phyloP scores from a whole-genome alignment of 176 grass and related monocot species.

The Musa acuminata region DNA sequence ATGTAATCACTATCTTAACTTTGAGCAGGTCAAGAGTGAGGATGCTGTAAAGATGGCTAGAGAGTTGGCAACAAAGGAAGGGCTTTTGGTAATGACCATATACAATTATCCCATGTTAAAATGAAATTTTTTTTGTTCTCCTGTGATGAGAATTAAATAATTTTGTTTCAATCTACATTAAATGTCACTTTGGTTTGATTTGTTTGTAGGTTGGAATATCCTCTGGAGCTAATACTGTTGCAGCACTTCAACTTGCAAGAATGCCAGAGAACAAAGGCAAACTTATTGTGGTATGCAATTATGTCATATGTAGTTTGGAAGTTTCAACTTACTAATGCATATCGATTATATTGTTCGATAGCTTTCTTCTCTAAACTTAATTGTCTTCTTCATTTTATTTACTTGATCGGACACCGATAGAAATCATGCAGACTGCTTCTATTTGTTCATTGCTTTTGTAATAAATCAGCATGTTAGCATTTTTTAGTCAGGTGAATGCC shows the following conservation, averaged over 20 bases:
- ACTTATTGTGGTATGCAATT: conserved; percentile 76
- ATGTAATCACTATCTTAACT: neutral
- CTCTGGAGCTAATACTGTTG: conserved; percentile 88
- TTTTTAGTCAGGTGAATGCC: neutral
- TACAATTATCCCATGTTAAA: neutral
- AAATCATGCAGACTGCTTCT: too few species aligned
- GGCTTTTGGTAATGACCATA: conserved; percentile 53
- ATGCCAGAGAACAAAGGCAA: conserved; percentile 90
- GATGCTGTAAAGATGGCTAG: conserved; percentile 79
- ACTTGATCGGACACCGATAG: too few species aligned
- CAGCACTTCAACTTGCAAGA: conserved; percentile 61
- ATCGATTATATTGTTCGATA: neutral
- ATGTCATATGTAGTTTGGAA: neutral
- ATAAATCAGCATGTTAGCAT: too few species aligned
- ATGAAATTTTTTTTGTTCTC: neutral
- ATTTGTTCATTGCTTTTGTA: too few species aligned
- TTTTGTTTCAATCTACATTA: neutral
- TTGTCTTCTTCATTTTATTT: too few species aligned
- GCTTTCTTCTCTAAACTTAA: too few species aligned
- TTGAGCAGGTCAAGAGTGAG: conserved; percentile 62
- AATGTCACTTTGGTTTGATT: neutral
- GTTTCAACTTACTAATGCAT: neutral
- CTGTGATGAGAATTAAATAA: neutral
- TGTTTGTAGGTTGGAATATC: conserved; percentile 74
- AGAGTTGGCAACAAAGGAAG: conserved; percentile 67